Percentiles rank a stretch among this genome's conserved stretches.
phyloP scores from a whole-genome alignment of 805 yeast species.

The Brettanomyces anomalus region DNA sequence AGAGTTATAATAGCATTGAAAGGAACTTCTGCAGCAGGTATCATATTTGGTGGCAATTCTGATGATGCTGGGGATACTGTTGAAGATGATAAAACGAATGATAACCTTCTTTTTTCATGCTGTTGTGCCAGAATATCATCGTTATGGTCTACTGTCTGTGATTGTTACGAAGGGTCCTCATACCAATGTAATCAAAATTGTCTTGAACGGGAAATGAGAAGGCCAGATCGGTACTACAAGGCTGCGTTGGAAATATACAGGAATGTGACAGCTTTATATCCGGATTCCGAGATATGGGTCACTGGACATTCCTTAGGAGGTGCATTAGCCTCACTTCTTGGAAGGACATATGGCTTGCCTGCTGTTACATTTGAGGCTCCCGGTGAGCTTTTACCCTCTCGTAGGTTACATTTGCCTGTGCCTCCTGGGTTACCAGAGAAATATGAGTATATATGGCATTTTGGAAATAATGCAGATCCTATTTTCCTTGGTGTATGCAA shows the following conservation, averaged over 20 bases:
- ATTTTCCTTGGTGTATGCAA: constrained; percentile 94
- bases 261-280: constrained; percentile 59
- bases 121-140: constrained; percentile 92
- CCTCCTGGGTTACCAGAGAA: constrained; percentile 83
- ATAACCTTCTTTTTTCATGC: constrained; percentile 83
- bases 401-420: constrained; percentile 78
- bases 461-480: constrained; percentile 97
- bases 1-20: constrained; percentile 70
- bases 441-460: constrained; percentile 83
- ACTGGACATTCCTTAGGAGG: constrained; percentile 97
- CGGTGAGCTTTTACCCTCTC: constrained; percentile 78
- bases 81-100: constrained; percentile 73
- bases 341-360: constrained; percentile 85
- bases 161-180: constrained; percentile 65
- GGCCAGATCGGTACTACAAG: constrained; percentile 74
- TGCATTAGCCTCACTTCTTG: constrained; percentile 68
- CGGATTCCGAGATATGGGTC: constrained; percentile 71
- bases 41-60: constrained; percentile 35
- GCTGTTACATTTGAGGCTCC: constrained; percentile 90
- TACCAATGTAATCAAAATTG: constrained; percentile 88
- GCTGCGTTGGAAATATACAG: constrained; percentile 71
- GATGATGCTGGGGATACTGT: constrained; percentile 55
- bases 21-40: constrained; percentile 83
- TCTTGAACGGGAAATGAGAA: constrained; percentile 62
- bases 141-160: constrained; percentile 92